Percentiles rank a stretch among this genome's conserved stretches.
These are phyloP conservation scores for Marchantia paleacea DNA, from an alignment of 225 moss, liverwort and hornwort genomes.

Conservation along the genomic window DNA sequence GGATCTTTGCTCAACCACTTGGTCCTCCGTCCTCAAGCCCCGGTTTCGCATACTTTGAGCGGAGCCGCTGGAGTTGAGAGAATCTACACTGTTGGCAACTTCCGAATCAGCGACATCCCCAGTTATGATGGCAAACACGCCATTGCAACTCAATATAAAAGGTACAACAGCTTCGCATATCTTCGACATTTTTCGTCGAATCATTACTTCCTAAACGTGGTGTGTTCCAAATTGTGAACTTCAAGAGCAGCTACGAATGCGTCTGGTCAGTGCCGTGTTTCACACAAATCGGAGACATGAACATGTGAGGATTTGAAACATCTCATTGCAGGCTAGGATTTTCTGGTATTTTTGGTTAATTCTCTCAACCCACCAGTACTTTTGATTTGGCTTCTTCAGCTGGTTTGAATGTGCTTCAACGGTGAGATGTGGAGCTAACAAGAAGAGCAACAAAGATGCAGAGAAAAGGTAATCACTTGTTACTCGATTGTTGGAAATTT, in stretches of 20 bases:
- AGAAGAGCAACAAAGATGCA: neutral
- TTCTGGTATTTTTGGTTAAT: no score
- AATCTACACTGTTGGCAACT: constrained; percentile 18
- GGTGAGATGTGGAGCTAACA: neutral
- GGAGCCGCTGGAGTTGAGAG: constrained; percentile 1
- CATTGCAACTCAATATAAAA: constrained; percentile 4
- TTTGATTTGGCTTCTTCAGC: neutral
- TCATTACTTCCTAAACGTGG: no score
- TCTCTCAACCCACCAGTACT: no score
- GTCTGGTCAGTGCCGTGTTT: no score
- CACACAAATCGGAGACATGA: no score
- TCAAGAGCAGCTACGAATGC: no score
- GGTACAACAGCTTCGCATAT: no score
- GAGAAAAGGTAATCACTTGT: neutral
- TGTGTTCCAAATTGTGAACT: no score
- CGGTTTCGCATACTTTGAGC: constrained; percentile 28
- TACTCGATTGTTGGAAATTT: neutral
- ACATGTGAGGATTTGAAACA: no score
- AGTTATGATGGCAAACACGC: constrained; percentile 34
- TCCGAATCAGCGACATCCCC: constrained; percentile 26
- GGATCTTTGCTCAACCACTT: constrained; percentile 30
- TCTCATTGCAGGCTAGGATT: no score
- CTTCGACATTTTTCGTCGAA: no score
- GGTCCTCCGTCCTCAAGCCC: constrained; percentile 16
- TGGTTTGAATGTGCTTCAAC: neutral